Evolutionary conservation across 164 flowering plant species (phyloP), one percentile per base, ranked within the genome.

Genomic region (Euptelea pleiosperma): DNA sequence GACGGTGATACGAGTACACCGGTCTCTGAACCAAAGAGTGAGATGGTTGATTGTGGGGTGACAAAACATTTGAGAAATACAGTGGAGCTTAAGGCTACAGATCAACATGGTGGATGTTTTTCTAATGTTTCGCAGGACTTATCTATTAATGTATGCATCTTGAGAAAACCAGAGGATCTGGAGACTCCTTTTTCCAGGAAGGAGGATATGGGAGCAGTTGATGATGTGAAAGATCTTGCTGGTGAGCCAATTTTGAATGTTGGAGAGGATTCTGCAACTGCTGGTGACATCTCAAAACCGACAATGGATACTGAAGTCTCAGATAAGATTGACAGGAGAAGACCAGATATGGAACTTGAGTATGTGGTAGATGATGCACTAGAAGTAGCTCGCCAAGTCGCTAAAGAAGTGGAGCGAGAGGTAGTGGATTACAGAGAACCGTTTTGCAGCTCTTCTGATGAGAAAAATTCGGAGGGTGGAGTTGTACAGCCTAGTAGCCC

Each of bases 331-430:
- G 62, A 57, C 19, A 70, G 63, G 48, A 71, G 60, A 52, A 56
- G 43, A 42, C 66, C 84, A 39, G 79, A 72, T 57, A 61, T 74
- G 69, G 90, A 77, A 41, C 66, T 78, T 31, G 92, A 83, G 39
- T 77, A 76, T 78, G 89, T 82, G 26, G 65, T 79, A 14, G 76
- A 79, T 56, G 96, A 89, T 74, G 83, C 98, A 21, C 66, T 89
- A 62, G 89, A 91, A 73, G 76, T 84, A 54, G 92, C 95, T 66
- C 65, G 83, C 43, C 77, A 78, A 60, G 96, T 89, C 61, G 92
- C 90, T 12, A 77, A 78, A 51, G 86, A 83, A 72, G 92, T 84
- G 37, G 87, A 74, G 70, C 73, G 82, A 67, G 89, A 86, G 69
- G 81, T 82, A 46, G 78, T 56, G 22, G 81, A 74, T 59, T 70